Evolutionary conservation across 2,329 filamentous ascomycete genomes (phyloP), one percentile per base, ranked within the genome.

Genomic region (Botryotinia convoluta): DNA sequence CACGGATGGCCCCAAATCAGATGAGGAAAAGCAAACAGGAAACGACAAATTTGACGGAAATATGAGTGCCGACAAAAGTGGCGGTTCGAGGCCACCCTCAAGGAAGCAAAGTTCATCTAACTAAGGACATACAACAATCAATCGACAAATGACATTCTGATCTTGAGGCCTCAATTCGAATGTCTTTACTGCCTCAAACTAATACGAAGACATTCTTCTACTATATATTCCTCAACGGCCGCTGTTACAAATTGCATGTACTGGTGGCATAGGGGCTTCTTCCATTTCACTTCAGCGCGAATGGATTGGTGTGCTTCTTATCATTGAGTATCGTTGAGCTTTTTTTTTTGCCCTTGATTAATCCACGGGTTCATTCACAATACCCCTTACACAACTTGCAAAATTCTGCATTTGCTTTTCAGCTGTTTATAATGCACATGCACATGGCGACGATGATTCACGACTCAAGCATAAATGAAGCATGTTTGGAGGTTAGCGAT

Each of bases 401-500:
- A 72, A n/a, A 54, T 72, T 61, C 48, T 54, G 29, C 42, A 42
- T 72, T 60, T 42, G 29, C 39, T 61, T 42, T 71, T 71, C 54
- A 71, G 39, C 39, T 61, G 54, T 73, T 73, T 45, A 73, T 73
- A 73, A 73, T 73, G 54, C 71, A 61, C 54, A 69, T 61, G 63
- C 71, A 61, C 57, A 72, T 57, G 35, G 63, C 71, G 63, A 72
- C 54, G 71, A 73, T n/a, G 57, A 73, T 71, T 62, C 68, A 70
- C 51, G 73, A 69, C 65, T 73, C 51, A 45, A 70, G 77, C 76
- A 75, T 77, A 77, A 77, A 73, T 54, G 77, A 76, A 74, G 77
- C 76, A 79, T 77, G 42, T 62, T 37, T 59, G 76, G 77, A 71
- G 77, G 77, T 74, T 76, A 78, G 78, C 78, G 77, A 74, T 77